Evolutionary conservation across 2,329 filamentous ascomycete species (phyloP), one percentile per base, ranked within the genome.

Genomic region (Pyrenophora graminea): DNA sequence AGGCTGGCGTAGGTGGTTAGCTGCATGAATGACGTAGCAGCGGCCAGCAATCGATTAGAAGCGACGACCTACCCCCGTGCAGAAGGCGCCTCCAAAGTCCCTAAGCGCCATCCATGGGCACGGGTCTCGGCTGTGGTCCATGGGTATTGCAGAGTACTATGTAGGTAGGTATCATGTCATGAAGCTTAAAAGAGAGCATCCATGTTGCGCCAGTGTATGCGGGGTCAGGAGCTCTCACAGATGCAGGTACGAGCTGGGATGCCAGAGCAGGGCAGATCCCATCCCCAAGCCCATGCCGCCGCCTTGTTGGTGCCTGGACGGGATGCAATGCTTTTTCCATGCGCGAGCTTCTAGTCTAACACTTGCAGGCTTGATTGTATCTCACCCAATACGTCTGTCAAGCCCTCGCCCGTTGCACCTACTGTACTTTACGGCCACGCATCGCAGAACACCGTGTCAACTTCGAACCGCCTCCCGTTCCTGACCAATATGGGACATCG

Each of bases 31-130:
- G 51, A 53, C 47, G 51, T 53, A 45, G 47, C 32, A 13, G 41
- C 37, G 30, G 45, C 27, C 47, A 37, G 41, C 47, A 53, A 53
- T 46, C 51, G 51, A 39, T 53, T 44, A 37, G 47, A 21, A 31
- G 30, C 27, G 27, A 13, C 10, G 13, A 80, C 89, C 61, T 88
- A 93, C 90, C 67, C 92, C 92, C 93, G 97, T 97, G 72, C 85
- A 87, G 70, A 97, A 97, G 48, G 93, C 94, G 77, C 93, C 93
- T 58, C 94, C 94, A 74, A 97, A 97, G 79, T 97, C 94, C 93
- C 79, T 92, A 85, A 60, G 89, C 88, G 82, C 97, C 92, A 85
- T 97, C 92, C 88, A 96, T 93, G 33, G 43, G n/a, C 38, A 41
- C 32, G 34, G 27, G 23, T 39, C 34, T 39, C 17, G 17, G n/a